Base-by-base conservation (phyloP, 805 yeast species). In the Starmerella powellii region DNA sequence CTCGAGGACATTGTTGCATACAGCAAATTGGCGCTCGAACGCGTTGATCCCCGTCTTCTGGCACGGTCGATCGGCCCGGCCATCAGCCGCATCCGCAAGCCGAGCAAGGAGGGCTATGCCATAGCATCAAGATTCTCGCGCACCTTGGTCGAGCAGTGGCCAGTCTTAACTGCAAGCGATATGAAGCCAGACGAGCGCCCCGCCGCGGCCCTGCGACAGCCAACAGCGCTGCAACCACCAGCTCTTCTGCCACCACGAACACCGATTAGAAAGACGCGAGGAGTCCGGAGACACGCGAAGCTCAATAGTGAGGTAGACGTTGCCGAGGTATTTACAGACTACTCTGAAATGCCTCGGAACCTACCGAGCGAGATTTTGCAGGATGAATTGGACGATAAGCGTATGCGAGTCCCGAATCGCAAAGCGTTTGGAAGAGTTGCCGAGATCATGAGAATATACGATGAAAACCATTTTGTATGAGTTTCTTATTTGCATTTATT, bases 71-170 rank as follows among this genome's bases (percentile, higher is more conserved):
- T 78, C 33, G 65, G 73, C 8, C 74, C 78, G 16, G 68, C 79
- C 12, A 50, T 80, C 26, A 69, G 78, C 42, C 78, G 78, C 34
- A 72, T 72, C 49, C 61, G 60, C 27, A 54, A 65, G 3, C 63
- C 69, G 3, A 70, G 66, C 45, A 65, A 67, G 32, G 76, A 75
- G 47, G 60, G 66, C 35, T 49, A 69, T 6, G 63, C 71, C 6
- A 65, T 78, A 15, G 74, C 78, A 1, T 64, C 67, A 19, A 62
- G 82, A 37, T 74, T 71, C 43, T 59, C 76, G 17, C 70, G 67
- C 41, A 75, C 72, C 45, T 49, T 78, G 6, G 52, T 79, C 31
- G 72, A 66, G 27, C 56, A 65, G 50, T 80, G 51, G 51, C 34
- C 41, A 8, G 35, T 4, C 17, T 5, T 19, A 4, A 18, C 6